Percentiles rank a stretch among this genome's conserved stretches.
Conservation (phyloP, 306 rosid species). For the Begonia peltatifolia region DNA sequence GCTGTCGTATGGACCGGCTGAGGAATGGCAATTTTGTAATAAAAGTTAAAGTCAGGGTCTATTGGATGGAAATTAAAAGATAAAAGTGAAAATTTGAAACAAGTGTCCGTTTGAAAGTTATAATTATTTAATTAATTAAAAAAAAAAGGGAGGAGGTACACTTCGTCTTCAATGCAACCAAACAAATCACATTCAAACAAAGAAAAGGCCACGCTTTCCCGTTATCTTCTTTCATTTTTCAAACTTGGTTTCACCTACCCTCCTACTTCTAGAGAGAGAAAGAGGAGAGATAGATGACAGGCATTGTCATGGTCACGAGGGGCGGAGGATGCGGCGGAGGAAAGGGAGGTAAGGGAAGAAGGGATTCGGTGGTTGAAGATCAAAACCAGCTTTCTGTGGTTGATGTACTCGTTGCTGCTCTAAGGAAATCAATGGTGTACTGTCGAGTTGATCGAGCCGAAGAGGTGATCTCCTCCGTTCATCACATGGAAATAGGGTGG, state of each 20-base stretch:
- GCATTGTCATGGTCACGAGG: constrained; percentile 55
- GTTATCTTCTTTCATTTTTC: too few species aligned
- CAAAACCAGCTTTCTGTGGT: constrained; percentile 49
- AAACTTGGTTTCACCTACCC: too few species aligned
- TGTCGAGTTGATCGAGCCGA: constrained; percentile 55
- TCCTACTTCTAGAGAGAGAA: constrained; percentile 1
- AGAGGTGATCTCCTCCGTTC: constrained; percentile 57
- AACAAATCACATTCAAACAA: constrained; percentile 23
- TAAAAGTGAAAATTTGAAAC: constrained; percentile 34
- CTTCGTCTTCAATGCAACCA: constrained; percentile 29
- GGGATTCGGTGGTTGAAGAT: constrained; percentile 27
- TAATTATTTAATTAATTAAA: constrained; percentile 10
- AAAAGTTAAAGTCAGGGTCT: constrained; percentile 1
- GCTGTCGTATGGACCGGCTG: too few species aligned
- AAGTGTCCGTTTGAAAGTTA: constrained; percentile 56
- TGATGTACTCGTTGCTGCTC: constrained; percentile 42
- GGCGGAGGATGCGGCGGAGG: constrained; percentile 49
- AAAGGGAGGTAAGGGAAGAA: constrained; percentile 14
- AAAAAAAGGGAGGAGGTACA: constrained; percentile 5
- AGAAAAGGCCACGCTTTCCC: constrained; percentile 3
- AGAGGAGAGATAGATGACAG: constrained; percentile 41
- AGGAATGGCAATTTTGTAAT: constrained; percentile 13
- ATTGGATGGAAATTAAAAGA: constrained; percentile 12
- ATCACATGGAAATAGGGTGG: constrained; percentile 80
- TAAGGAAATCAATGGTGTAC: constrained; percentile 82